These are phyloP conservation scores for Trichosporon coremiiforme DNA, from an alignment of 1,284 basidiomycete genomes.

Conservation along the genomic window DNA sequence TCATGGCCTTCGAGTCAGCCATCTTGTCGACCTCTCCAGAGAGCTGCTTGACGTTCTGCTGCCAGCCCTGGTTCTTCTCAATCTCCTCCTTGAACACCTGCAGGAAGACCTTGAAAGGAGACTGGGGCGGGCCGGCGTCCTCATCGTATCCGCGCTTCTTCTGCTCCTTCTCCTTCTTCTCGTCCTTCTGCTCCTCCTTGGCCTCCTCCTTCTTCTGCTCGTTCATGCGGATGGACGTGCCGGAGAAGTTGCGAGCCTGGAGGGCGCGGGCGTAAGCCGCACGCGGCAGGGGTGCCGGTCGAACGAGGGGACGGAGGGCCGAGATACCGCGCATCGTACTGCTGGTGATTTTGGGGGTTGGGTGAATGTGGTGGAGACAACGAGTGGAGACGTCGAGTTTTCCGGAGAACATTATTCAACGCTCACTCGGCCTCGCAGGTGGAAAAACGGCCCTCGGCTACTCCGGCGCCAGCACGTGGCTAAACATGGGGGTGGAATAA, in stretches of 20 bases:
- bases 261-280: slow-evolving; percentile 15
- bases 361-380: not conserved
- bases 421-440: not conserved
- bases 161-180: slow-evolving; percentile 29
- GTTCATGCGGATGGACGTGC: slow-evolving; percentile 10
- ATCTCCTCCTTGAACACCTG: slow-evolving; percentile 91
- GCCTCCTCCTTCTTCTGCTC: slow-evolving; percentile 16
- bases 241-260: not conserved
- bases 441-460: slow-evolving; percentile 18
- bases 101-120: slow-evolving; percentile 94
- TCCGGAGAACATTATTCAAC: slow-evolving; percentile 7
- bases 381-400: not conserved
- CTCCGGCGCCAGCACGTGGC: slow-evolving; percentile 4
- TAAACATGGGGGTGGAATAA: not conserved
- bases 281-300: slow-evolving; percentile 11
- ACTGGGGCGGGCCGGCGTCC: slow-evolving; percentile 65
- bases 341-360: not conserved
- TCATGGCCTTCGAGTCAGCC: slow-evolving; percentile 97
- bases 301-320: slow-evolving; percentile 15
- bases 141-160: slow-evolving; percentile 32
- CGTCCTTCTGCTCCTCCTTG: slow-evolving; percentile 23
- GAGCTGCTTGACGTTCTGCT: slow-evolving; percentile 94
- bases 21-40: slow-evolving; percentile 97
- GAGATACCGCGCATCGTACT: slow-evolving; percentile 8
- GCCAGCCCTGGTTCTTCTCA: slow-evolving; percentile 88